Base-by-base conservation (phyloP, 2,329 filamentous ascomycete species). In the Sporothrix pallida region DNA sequence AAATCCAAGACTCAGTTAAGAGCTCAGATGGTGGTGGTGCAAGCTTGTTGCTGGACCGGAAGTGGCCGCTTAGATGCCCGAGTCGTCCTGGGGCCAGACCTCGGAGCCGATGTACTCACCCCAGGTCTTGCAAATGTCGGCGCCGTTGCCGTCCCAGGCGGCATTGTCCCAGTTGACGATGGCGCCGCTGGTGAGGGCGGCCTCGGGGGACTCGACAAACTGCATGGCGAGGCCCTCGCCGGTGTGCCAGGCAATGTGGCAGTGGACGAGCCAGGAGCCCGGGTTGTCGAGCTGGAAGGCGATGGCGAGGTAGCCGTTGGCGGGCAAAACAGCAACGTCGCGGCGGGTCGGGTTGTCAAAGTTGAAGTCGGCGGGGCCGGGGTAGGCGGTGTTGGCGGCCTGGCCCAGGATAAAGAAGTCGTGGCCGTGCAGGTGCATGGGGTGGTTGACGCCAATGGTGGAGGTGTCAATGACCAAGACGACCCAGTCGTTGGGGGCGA, bases 201-300 rank as follows among this genome's bases (percentile, higher is more conserved):
- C 9, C n/a, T 46, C 3, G 42, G 62, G 56, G 60, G 58, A 65
- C 77, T 80, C 87, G 12, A 88, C 76, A 76, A 88, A 87, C 77
- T 88, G 85, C 56, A 88, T 79, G 6, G 82, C 84, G 23, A 88
- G 81, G 44, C 86, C 86, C 73, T 83, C 82, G 71, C 79, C 80
- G 60, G 86, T 81, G 78, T 88, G 86, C 85, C 83, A 86, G 31
- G 83, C 83, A 75, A 86, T 85, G 79, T 88, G 86, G 78, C 86
- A 88, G 80, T 88, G 86, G 77, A 87, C 83, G 4, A 84, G 81
- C 86, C 86, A 88, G 8, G 63, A 72, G 20, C 86, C 86, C 0
- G 85, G 86, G 74, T 87, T 87, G 76, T 87, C 82, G 0, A 83
- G 80, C 72, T 81, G 77, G 76, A 86, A 87, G 0, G 82, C 84